Conservation (phyloP, 352 stramenopile species). For the Pythium plurisporium region DNA sequence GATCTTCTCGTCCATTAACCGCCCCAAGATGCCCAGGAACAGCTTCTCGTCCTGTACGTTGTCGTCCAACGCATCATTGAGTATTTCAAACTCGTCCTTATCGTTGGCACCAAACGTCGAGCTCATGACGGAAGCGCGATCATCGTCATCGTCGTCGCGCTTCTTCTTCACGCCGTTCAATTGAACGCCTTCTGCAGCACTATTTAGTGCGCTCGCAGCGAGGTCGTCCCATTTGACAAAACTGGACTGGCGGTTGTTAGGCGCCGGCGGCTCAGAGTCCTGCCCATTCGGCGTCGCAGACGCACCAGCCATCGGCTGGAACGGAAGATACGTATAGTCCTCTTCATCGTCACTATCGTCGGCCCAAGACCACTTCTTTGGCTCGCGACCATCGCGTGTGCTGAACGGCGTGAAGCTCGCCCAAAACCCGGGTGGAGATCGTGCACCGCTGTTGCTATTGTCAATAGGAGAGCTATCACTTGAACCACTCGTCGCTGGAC, state of each 20-base stretch:
- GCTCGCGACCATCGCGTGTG: slow-evolving; percentile 12
- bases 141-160: slow-evolving; percentile 13
- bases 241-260: slow-evolving; percentile 7
- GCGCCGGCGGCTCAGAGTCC: slow-evolving; percentile 4
- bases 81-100: slow-evolving; percentile 71
- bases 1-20: slow-evolving; percentile 66
- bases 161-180: slow-evolving; percentile 15
- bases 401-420: slow-evolving; percentile 70
- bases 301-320: not conserved
- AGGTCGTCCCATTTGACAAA: slow-evolving; percentile 56
- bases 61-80: slow-evolving; percentile 60
- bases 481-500: not conserved
- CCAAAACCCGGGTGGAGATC: slow-evolving; percentile 74
- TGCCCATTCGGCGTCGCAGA: not conserved
- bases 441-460: slow-evolving; percentile 35
- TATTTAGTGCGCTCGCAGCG: slow-evolving; percentile 44
- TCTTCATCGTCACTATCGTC: slow-evolving; percentile 56
- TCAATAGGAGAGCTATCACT: slow-evolving; percentile 20
- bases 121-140: slow-evolving; percentile 22
- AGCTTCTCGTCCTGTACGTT: slow-evolving; percentile 67
- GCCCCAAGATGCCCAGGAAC: slow-evolving; percentile 58
- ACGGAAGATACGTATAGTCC: slow-evolving; percentile 22
- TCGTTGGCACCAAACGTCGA: slow-evolving; percentile 32
- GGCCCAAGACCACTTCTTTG: slow-evolving; percentile 22
- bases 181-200: slow-evolving; percentile 28